Evolutionary conservation across 108 stramenopile genomes (phyloP).

Genomic region (Aureococcus anophagefferens): DNA sequence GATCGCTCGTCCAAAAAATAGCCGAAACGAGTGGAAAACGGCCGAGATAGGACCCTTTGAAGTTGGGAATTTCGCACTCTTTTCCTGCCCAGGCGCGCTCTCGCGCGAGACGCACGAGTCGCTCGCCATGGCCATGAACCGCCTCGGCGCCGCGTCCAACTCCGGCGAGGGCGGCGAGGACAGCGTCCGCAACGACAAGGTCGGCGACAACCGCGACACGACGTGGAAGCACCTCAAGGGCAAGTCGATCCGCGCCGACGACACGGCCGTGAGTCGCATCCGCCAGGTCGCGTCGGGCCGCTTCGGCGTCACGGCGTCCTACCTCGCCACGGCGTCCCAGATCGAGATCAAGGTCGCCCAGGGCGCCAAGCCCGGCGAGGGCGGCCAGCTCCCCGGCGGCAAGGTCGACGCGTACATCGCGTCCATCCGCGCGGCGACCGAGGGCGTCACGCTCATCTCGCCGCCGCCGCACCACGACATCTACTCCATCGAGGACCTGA

Average conservation of each 20-base stretch:
- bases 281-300: slow-evolving; percentile 86
- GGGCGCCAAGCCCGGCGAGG: slow-evolving; percentile 92
- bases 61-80: no score
- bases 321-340: slow-evolving; percentile 72
- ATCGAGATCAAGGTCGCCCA: slow-evolving; percentile 93
- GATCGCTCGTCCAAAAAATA: no score
- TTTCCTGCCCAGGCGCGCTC: no score
- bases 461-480: slow-evolving; percentile 95
- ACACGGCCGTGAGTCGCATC: slow-evolving; percentile 74
- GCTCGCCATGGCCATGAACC: slow-evolving; percentile 84
- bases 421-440: slow-evolving; percentile 68
- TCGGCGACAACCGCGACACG: slow-evolving; percentile 12
- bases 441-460: slow-evolving; percentile 80
- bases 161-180: slow-evolving; percentile 92
- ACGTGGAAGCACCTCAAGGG: slow-evolving; percentile 78
- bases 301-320: slow-evolving; percentile 86
- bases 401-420: slow-evolving; percentile 92
- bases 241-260: slow-evolving; percentile 58
- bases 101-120: slow-evolving; percentile 87
- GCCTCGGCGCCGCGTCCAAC: slow-evolving; percentile 83
- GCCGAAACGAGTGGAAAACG: no score
- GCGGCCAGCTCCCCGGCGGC: slow-evolving; percentile 80
- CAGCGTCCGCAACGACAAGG: slow-evolving; percentile 35
- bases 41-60: no score
- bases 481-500: slow-evolving; percentile 87